phyloP scores from a whole-genome alignment of 2,329 filamentous ascomycete genomes.

The Pseudogymnoascus sp. region DNA sequence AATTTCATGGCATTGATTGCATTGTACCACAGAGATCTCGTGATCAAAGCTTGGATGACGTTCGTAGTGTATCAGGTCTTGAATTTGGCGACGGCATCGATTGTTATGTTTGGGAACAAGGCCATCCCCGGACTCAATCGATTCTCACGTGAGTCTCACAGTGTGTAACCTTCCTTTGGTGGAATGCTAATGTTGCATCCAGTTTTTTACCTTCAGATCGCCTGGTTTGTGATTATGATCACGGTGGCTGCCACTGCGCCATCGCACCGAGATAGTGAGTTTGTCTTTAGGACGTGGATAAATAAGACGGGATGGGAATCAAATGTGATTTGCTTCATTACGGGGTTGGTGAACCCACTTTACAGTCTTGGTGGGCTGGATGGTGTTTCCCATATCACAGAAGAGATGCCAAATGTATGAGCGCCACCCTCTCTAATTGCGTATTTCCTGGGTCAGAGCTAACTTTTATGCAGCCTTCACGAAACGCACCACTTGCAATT shows the following conservation, averaged over 20 bases:
- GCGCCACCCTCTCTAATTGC: not conserved
- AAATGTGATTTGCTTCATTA: conserved; percentile 42
- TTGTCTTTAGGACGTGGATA: conserved; percentile 44
- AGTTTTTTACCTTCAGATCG: conserved; percentile 39
- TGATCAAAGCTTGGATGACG: conserved; percentile 39
- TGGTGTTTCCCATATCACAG: conserved; percentile 41
- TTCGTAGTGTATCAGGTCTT: conserved; percentile 37
- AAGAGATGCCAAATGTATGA: conserved; percentile 41
- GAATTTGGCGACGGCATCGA: conserved; percentile 35
- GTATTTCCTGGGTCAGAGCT: not conserved
- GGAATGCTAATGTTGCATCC: not conserved
- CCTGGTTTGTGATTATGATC: conserved; percentile 40
- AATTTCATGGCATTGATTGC: conserved; percentile 36
- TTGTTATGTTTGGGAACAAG: conserved; percentile 41
- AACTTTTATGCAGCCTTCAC: conserved; percentile 22
- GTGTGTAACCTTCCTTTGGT: not conserved
- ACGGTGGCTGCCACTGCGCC: conserved; percentile 40
- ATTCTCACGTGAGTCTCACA: conserved; percentile 30
- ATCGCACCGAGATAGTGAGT: conserved; percentile 36
- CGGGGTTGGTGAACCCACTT: conserved; percentile 40
- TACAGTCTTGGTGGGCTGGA: conserved; percentile 41
- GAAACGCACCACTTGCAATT: conserved; percentile 32
- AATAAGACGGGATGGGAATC: conserved; percentile 44
- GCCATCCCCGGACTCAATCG: conserved; percentile 36
- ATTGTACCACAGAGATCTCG: conserved; percentile 32